These are phyloP conservation scores for Volvox reticuliferus DNA, from an alignment of 139 green algal species.

Conservation along the genomic window DNA sequence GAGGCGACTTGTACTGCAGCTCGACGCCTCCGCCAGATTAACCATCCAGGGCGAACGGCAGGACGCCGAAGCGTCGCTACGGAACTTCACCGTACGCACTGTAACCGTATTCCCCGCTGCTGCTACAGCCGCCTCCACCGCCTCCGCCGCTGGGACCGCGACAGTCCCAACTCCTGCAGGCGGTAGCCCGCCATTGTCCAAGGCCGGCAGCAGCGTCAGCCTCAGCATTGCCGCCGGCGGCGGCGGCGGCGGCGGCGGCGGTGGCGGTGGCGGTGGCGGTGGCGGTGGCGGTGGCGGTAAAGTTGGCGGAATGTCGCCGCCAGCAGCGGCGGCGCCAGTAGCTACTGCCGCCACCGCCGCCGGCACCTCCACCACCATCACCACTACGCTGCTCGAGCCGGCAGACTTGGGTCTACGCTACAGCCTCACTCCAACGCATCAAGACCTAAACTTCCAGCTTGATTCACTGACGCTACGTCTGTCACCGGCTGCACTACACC, in stretches of 20 bases:
- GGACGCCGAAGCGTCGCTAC: neutral
- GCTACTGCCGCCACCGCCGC: conserved; percentile 20
- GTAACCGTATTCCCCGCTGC: conserved; percentile 24
- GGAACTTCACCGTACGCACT: conserved; percentile 30
- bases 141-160: too few relatives aligned
- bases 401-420: conserved; percentile 50
- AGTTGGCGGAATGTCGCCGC: too few relatives aligned
- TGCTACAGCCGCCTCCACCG: neutral
- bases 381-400: conserved; percentile 55
- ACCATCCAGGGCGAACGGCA: neutral
- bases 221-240: too few relatives aligned
- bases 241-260: too few relatives aligned
- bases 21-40: conserved; percentile 53
- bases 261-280: too few relatives aligned
- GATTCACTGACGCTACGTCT: conserved; percentile 72
- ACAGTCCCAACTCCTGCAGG: neutral
- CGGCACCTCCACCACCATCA: conserved; percentile 8
- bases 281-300: neutral
- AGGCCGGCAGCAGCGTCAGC: neutral
- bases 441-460: conserved; percentile 67
- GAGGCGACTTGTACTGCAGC: conserved; percentile 58
- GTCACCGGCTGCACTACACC: conserved; percentile 77
- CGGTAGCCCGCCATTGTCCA: neutral
- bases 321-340: neutral
- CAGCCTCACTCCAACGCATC: neutral